These are phyloP conservation scores for Aethionema arabicum DNA, from an alignment of 345 rosid species.

Conservation along the genomic window DNA sequence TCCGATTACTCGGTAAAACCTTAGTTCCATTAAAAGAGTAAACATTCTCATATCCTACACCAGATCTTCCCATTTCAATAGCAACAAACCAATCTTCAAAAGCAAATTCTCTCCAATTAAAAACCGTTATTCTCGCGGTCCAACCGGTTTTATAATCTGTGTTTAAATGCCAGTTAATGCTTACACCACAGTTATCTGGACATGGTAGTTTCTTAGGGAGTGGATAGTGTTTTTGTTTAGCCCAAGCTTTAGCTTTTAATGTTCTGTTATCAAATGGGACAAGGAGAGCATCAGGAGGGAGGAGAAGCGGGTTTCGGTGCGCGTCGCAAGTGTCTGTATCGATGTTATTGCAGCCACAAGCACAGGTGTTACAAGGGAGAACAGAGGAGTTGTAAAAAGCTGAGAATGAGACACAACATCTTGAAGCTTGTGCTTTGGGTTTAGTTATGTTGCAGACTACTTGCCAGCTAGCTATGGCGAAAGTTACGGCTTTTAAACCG, in stretches of 20 bases:
- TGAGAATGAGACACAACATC: slow-evolving; percentile 93
- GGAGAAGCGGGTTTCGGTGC: slow-evolving; percentile 50
- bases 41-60: slow-evolving; percentile 58
- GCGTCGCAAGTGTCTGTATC: slow-evolving; percentile 52
- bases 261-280: slow-evolving; percentile 79
- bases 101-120: slow-evolving; percentile 61
- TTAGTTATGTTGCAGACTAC: slow-evolving; percentile 74
- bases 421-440: slow-evolving; percentile 54
- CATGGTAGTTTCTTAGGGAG: slow-evolving; percentile 73
- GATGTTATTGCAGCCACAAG: slow-evolving; percentile 70
- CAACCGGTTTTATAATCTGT: slow-evolving; percentile 70
- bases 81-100: slow-evolving; percentile 85
- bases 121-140: slow-evolving; percentile 80
- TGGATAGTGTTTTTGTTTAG: slow-evolving; percentile 45
- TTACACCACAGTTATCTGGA: slow-evolving; percentile 93
- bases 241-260: slow-evolving; percentile 73
- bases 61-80: slow-evolving; percentile 57
- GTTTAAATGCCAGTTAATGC: slow-evolving; percentile 85
- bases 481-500: slow-evolving; percentile 52
- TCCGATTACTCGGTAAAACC: slow-evolving; percentile 43
- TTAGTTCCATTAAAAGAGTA: slow-evolving; percentile 85
- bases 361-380: slow-evolving; percentile 86
- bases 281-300: slow-evolving; percentile 76
- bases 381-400: slow-evolving; percentile 78
- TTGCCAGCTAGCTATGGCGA: slow-evolving; percentile 76